Conservation (phyloP, 2,329 filamentous ascomycete genomes). For the Claviceps sp. region DNA sequence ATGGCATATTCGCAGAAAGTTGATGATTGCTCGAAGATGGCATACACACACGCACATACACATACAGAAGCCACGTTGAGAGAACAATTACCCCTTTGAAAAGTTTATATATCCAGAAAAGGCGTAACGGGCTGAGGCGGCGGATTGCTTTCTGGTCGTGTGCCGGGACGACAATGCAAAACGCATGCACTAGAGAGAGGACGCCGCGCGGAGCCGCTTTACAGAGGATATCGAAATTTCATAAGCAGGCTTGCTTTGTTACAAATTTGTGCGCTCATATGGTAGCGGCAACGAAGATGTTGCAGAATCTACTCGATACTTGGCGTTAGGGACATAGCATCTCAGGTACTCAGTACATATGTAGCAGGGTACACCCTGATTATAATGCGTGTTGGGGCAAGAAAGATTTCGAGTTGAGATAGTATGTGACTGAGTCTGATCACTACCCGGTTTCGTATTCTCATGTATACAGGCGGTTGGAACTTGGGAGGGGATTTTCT, state of each 20-base stretch:
- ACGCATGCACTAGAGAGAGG: neutral
- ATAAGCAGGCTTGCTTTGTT: neutral
- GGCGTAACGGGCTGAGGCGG: neutral
- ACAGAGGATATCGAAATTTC: neutral
- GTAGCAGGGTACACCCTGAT: too few species aligned
- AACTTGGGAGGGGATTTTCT: too few species aligned
- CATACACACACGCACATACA: neutral
- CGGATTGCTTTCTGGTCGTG: neutral
- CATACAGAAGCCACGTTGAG: neutral
- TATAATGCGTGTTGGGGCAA: too few species aligned
- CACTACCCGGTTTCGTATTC: too few species aligned
- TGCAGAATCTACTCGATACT: too few species aligned
- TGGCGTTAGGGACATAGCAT: too few species aligned
- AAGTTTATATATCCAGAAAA: neutral
- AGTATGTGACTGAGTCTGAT: too few species aligned
- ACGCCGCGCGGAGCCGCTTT: neutral
- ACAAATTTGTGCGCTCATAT: too few species aligned
- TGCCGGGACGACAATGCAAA: neutral
- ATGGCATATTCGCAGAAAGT: neutral
- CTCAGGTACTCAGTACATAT: too few species aligned
- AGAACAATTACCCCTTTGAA: neutral
- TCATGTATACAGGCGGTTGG: too few species aligned
- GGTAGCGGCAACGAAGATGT: too few species aligned
- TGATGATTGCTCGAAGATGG: neutral
- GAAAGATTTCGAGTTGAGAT: too few species aligned